These are phyloP conservation scores for Stygiomarasmius scandens DNA, from an alignment of 1,284 basidiomycete genomes.

Conservation along the genomic window DNA sequence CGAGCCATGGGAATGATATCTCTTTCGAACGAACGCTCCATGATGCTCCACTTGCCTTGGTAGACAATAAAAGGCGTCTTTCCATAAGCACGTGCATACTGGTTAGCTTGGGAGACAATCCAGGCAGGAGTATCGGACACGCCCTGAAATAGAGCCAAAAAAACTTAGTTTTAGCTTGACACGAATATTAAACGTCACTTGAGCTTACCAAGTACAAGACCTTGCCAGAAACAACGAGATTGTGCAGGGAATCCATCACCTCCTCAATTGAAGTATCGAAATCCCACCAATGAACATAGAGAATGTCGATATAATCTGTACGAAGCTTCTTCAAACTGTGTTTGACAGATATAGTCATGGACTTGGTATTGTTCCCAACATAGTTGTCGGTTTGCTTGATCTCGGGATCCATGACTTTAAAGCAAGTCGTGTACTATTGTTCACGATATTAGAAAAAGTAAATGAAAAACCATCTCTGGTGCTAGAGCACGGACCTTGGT, in stretches of 20 bases:
- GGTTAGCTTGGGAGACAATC: constrained; percentile 53
- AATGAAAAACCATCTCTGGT: too few relatives aligned
- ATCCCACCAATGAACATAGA: constrained; percentile 28
- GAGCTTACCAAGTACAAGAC: background rate
- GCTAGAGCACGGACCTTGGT: constrained; percentile 52
- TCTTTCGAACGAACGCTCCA: constrained; percentile 49
- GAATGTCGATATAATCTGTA: constrained; percentile 48
- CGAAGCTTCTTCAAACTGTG: background rate
- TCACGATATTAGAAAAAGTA: background rate
- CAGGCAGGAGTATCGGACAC: constrained; percentile 49
- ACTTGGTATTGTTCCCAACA: background rate
- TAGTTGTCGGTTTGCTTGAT: constrained; percentile 10
- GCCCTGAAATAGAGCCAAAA: constrained; percentile 5
- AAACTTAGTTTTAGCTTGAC: too few relatives aligned
- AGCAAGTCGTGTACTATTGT: constrained; percentile 32
- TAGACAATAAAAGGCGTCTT: constrained; percentile 53
- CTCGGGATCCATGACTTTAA: constrained; percentile 23
- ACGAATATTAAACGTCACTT: background rate
- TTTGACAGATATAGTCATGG: background rate
- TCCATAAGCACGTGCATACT: constrained; percentile 47
- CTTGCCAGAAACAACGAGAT: background rate
- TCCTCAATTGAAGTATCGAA: constrained; percentile 36
- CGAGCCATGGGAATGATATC: constrained; percentile 60
- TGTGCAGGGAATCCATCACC: constrained; percentile 38
- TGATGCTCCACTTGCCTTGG: constrained; percentile 54